Evolutionary conservation across 2,329 filamentous ascomycete species (phyloP), one percentile per base, ranked within the genome.

Genomic region (Pestalotiopsis sp.): DNA sequence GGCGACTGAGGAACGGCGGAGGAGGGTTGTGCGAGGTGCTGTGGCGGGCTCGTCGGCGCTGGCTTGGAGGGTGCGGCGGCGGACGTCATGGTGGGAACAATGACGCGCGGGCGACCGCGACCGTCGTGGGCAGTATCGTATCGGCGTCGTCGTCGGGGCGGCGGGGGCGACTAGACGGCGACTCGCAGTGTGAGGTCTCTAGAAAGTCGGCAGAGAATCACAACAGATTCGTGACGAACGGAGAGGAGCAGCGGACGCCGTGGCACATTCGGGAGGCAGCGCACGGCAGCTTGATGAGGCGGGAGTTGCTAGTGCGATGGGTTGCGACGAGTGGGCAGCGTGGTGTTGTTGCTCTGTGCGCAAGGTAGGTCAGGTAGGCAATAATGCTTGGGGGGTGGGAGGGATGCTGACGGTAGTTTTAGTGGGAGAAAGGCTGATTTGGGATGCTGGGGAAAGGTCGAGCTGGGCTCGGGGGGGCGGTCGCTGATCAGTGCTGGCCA

Each of bases 1-100:
- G 93, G 93, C 57, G 93, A 94, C 79, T 86, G 78, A 79, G 86
- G 76, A 81, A 82, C 80, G 78, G 80, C 62, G 59, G 68, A n/a
- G 63, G 61, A 57, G 27, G 69, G 58, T 65, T 72, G 74, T n/a
- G 70, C 70, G 36, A 67, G 69, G 52, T 76, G 72, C 57, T 73
- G 75, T 25, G 75, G 73, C 58, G 76, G 73, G 68, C 68, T 75
- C 72, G 74, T 74, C 41, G 64, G 67, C 39, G 69, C 66, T 68
- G 73, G 73, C 71, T 76, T 77, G 23, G 75, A 75, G 45, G 75
- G 73, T 49, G 76, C 76, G 68, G 72, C 71, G 65, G 76, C 72
- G 70, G 77, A 78, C 73, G 75, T 76, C 77, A 79, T 79, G 66
- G 68, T 76, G 73, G 74, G 39, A 39, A 65, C 68, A 72, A 75